phyloP scores from a whole-genome alignment of 345 rosid species.

The Alliaria petiolata region DNA sequence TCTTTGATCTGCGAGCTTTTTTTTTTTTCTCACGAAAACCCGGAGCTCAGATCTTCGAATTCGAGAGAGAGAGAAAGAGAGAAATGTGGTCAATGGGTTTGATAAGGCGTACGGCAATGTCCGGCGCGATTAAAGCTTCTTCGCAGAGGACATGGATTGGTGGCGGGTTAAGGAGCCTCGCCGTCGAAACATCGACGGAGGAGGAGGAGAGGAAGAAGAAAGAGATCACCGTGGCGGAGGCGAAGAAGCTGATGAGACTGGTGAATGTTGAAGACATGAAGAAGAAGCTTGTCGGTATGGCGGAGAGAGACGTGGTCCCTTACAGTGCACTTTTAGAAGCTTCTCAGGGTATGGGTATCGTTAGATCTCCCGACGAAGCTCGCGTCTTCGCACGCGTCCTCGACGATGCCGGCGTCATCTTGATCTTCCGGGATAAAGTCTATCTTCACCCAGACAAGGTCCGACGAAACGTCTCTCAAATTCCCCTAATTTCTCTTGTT shows the following conservation, averaged over 20 bases:
- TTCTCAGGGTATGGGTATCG: slow-evolving; percentile 60
- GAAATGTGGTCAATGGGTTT: slow-evolving; percentile 34
- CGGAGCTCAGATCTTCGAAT: slow-evolving; percentile 1
- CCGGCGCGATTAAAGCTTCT: not conserved
- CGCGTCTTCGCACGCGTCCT: slow-evolving; percentile 68
- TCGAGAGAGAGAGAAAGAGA: too few relatives aligned
- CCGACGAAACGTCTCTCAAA: not conserved
- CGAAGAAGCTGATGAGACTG: slow-evolving; percentile 72
- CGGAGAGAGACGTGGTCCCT: slow-evolving; percentile 59
- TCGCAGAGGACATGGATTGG: not conserved
- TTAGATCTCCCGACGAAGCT: slow-evolving; percentile 77
- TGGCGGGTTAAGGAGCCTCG: slow-evolving; percentile 5
- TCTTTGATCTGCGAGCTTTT: not conserved
- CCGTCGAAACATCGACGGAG: not conserved
- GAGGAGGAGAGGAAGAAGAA: slow-evolving; percentile 16
- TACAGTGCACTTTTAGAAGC: slow-evolving; percentile 58
- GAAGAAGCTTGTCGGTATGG: slow-evolving; percentile 52
- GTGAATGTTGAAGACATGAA: slow-evolving; percentile 82
- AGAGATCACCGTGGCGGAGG: slow-evolving; percentile 50
- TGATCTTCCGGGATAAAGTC: slow-evolving; percentile 84
- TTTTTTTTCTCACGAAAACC: not conserved
- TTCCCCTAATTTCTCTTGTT: not conserved
- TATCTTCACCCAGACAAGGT: slow-evolving; percentile 94
- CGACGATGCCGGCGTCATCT: slow-evolving; percentile 83
- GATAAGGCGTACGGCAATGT: slow-evolving; percentile 17